A percentile compares a stretch with the other conserved stretches of the same genome.
Conservation (phyloP, 345 rosid genomes). For the Geranium brycei region DNA sequence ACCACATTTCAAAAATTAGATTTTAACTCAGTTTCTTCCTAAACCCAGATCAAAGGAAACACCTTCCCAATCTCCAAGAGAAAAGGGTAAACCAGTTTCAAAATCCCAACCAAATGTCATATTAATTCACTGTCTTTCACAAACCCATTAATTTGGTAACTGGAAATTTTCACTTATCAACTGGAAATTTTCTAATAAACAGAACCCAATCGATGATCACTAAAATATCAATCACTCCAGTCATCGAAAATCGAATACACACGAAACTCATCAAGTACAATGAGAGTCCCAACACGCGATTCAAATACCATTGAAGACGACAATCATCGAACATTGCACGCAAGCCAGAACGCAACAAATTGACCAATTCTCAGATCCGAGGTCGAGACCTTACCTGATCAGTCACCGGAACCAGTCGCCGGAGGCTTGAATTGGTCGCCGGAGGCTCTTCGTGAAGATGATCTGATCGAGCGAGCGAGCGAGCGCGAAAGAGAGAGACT, state of each 20-base stretch:
- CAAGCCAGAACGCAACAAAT: no score
- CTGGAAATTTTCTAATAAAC: neutral
- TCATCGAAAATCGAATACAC: no score
- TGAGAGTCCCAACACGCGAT: neutral
- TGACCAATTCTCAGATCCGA: neutral
- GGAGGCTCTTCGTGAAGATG: neutral
- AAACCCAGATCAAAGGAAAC: no score
- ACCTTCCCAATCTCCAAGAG: no score
- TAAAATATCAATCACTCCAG: neutral
- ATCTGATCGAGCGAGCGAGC: neutral
- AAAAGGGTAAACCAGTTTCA: no score
- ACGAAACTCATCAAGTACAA: neutral
- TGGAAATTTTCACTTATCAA: no score
- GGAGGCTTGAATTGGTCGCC: neutral
- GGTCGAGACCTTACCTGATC: neutral
- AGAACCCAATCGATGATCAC: neutral
- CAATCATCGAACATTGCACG: no score
- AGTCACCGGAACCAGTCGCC: neutral
- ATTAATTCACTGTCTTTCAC: neutral
- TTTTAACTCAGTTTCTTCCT: neutral
- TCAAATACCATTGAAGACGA: neutral
- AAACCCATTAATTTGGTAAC: neutral
- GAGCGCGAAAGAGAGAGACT: neutral
- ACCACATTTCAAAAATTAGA: neutral
- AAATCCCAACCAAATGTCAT: neutral